Evolutionary conservation across 257 asterid genomes (phyloP).

Genomic region (Nyctanthes arbortristis): DNA sequence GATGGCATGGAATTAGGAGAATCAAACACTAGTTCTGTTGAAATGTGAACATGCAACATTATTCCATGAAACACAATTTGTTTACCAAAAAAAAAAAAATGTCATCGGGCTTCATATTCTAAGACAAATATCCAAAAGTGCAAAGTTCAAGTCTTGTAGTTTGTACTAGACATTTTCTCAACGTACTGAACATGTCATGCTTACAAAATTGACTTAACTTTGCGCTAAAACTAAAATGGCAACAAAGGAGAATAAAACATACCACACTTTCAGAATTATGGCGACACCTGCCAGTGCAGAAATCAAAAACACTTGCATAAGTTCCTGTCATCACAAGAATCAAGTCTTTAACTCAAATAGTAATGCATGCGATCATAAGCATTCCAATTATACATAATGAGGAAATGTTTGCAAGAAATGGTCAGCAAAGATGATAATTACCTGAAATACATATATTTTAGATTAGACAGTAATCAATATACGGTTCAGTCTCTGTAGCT

Average conservation of each 20-base stretch:
- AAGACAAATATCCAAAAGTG: conserved; percentile 7
- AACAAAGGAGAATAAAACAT: conserved; percentile 28
- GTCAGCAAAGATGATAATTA: conserved; percentile 1
- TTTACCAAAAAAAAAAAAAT: neutral
- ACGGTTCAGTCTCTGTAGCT: too few species aligned
- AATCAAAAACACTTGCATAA: conserved; percentile 64
- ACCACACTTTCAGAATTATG: conserved; percentile 96
- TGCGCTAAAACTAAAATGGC: too few species aligned
- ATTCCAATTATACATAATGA: too few species aligned
- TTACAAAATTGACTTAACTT: too few species aligned
- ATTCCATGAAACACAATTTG: neutral
- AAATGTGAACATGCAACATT: neutral
- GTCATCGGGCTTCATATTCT: neutral
- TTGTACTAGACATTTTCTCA: conserved; percentile 1
- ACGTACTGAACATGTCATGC: conserved; percentile 12
- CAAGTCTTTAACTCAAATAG: conserved; percentile 9
- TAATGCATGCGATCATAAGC: neutral
- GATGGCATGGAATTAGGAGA: conserved; percentile 12
- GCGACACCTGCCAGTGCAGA: conserved; percentile 90
- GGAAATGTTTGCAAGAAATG: too few species aligned
- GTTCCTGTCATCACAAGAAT: conserved; percentile 51
- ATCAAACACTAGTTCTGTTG: neutral
- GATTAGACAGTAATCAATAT: conserved; percentile 9
- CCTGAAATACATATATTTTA: conserved; percentile 6
- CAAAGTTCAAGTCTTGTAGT: conserved; percentile 1